phyloP scores from a whole-genome alignment of 306 rosid genomes.

The Cicer chorassanicum region DNA sequence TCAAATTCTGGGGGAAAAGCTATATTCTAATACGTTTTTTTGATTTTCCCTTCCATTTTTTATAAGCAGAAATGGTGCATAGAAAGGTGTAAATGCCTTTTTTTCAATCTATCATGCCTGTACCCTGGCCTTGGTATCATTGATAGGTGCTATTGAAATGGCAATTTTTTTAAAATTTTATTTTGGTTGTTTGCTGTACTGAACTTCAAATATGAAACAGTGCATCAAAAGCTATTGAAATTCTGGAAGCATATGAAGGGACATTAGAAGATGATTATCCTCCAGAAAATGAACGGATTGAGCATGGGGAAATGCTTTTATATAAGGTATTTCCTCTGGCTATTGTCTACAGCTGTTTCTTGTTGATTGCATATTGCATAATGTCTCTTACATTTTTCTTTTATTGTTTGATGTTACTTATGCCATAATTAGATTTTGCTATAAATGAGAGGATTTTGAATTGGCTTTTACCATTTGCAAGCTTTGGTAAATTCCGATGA shows the following conservation, averaged over 20 bases:
- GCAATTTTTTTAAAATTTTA: slow-evolving; percentile 6
- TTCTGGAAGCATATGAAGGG: slow-evolving; percentile 98
- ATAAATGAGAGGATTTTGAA: slow-evolving; percentile 5
- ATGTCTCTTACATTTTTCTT: slow-evolving; percentile 1
- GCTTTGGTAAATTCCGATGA: slow-evolving; percentile 10
- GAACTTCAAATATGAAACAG: slow-evolving; percentile 52
- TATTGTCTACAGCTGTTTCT: slow-evolving; percentile 35
- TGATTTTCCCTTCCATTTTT: slow-evolving; percentile 7
- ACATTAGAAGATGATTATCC: slow-evolving; percentile 95
- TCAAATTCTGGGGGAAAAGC: not conserved
- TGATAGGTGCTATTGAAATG: slow-evolving; percentile 28
- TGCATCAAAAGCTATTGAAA: slow-evolving; percentile 86
- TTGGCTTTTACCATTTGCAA: slow-evolving; percentile 7
- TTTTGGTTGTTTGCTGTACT: slow-evolving; percentile 22
- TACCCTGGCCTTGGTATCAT: slow-evolving; percentile 20
- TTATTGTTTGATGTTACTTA: slow-evolving; percentile 31
- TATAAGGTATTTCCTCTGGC: slow-evolving; percentile 68
- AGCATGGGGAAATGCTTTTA: slow-evolving; percentile 95
- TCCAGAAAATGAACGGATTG: slow-evolving; percentile 88
- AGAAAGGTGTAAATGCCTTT: not conserved
- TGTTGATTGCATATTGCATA: slow-evolving; percentile 33
- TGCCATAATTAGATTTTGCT: slow-evolving; percentile 14
- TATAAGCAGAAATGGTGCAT: not conserved
- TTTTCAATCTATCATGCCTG: slow-evolving; percentile 9
- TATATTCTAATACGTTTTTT: not conserved